These are phyloP conservation scores for Venturia asperata DNA, from an alignment of 2,329 filamentous ascomycete genomes.

Conservation along the genomic window DNA sequence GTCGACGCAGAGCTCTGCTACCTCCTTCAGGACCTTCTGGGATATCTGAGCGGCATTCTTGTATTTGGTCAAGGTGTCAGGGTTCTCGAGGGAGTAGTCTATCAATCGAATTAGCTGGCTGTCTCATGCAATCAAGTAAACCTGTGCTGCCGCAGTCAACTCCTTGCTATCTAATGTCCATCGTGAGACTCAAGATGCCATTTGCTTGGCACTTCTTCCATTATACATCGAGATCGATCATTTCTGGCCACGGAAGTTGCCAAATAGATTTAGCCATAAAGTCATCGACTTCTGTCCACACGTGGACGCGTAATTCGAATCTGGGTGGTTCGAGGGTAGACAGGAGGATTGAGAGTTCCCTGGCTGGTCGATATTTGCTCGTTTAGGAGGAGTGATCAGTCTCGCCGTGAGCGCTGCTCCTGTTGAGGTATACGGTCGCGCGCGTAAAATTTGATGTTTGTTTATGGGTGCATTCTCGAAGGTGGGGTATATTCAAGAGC, in stretches of 20 bases:
- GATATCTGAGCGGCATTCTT: slow-evolving; percentile 94
- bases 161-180: too few species aligned
- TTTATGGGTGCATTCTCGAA: background rate
- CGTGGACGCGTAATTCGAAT: background rate
- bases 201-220: too few species aligned
- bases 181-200: too few species aligned
- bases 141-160: background rate
- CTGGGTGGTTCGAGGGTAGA: background rate
- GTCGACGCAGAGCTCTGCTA: slow-evolving; percentile 46
- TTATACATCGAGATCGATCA: background rate
- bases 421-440: too few species aligned
- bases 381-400: background rate
- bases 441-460: background rate
- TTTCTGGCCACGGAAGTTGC: background rate
- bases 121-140: background rate
- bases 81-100: slow-evolving; percentile 89
- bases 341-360: background rate
- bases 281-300: background rate
- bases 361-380: background rate
- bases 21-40: slow-evolving; percentile 86
- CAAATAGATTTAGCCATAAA: too few species aligned
- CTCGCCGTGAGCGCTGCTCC: background rate
- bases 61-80: slow-evolving; percentile 96
- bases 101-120: background rate
- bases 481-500: background rate